Evolutionary conservation across 2,329 filamentous ascomycete species (phyloP).

Genomic region (Nothophoma quercina): DNA sequence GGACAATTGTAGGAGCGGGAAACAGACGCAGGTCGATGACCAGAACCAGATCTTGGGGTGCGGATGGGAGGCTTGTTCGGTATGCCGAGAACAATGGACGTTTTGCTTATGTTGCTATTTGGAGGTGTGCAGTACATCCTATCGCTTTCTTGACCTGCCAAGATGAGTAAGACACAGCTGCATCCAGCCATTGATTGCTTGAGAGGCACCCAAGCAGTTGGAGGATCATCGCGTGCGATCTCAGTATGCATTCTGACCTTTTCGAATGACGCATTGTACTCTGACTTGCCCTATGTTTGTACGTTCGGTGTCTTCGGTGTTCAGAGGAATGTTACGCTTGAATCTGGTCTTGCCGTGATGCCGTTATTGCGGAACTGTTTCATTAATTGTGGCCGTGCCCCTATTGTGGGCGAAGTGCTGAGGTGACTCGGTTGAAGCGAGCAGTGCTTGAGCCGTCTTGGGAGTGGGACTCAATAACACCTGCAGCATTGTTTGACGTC

Average conservation of each 20-base stretch:
- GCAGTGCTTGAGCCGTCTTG: background rate
- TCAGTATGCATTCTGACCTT: too few species aligned
- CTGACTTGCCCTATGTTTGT: background rate
- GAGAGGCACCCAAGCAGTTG: background rate
- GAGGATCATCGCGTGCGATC: background rate
- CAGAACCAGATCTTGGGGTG: background rate
- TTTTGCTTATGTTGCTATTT: background rate
- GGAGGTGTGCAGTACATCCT: background rate
- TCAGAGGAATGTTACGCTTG: background rate
- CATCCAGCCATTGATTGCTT: background rate
- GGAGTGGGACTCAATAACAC: background rate
- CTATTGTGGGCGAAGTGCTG: background rate
- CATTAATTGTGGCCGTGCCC: background rate
- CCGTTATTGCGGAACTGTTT: background rate
- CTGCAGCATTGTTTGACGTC: background rate
- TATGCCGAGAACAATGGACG: background rate
- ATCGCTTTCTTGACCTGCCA: background rate
- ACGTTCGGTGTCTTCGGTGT: background rate
- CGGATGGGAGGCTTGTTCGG: background rate
- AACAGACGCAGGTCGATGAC: background rate
- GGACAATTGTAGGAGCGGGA: conserved; percentile 6
- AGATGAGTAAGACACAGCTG: background rate
- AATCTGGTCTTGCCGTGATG: background rate
- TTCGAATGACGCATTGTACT: too few species aligned
- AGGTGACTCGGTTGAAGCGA: background rate